Evolutionary conservation across 1,139 yeast genomes (phyloP), one percentile per base, ranked within the genome.

Genomic region (Blastobotrys ciferrii): DNA sequence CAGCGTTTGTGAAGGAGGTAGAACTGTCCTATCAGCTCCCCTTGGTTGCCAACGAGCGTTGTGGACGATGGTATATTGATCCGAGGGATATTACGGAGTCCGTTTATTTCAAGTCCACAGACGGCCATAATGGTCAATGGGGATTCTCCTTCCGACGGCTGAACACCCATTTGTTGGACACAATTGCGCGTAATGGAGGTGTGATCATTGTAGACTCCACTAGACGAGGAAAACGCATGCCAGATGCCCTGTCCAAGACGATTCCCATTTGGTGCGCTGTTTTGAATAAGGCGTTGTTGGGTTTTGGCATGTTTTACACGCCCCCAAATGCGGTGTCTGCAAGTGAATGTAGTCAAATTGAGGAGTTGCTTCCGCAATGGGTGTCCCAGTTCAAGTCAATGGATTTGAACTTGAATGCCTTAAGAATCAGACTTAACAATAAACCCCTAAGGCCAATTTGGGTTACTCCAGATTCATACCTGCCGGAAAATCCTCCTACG

Each of bases 201-300:
- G 55, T 81, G 0, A 68, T 82, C 1, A 70, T 87, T n/a, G 83
- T 88, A 1, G 96, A 89, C 65, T 86, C 95, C 7, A 88, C 96
- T 0, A 69, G 96, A 54, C 71, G 88, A 46, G 96, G 96, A 1
- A 89, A 88, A 60, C 67, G 78, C 31, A 81, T 88, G 66, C 96
- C 97, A 0, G 97, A 89, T 66, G 86, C 96, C 0, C 68, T 87
- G 7, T 82, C 88, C 59, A 89, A 88, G 58, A 88, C 96, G 0
- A 73, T 88, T 1, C 96, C 96, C 0, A 84, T 87, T 2, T 89
- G 97, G 97, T 86, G 95, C 66, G 86, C 92, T 0, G 92, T 87
- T 4, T 53, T 88, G 23, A 86, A 85, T 60, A 66, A 68, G 31
- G 68, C 82, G 0, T 65, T 80, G 59, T 74, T 73, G 51, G 78